Conservation (phyloP, 148 eudicot genomes). For the Limonium bicolor region DNA sequence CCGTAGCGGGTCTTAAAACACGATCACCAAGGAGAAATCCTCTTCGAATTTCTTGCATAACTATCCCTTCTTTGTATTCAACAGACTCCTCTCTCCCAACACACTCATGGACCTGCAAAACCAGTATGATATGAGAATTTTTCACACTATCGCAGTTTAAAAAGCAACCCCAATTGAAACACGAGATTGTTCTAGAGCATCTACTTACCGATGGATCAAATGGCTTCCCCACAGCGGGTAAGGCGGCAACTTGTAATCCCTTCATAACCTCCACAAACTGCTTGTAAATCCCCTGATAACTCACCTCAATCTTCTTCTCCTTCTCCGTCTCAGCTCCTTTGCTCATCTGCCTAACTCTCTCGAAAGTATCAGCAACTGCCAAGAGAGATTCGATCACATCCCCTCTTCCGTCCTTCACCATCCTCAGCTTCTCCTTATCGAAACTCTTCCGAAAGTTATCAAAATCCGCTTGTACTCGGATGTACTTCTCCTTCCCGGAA, state of each 20-base stretch:
- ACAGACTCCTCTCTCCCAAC: constrained; percentile 77
- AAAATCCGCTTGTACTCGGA: constrained; percentile 88
- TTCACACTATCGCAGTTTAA: too few relatives aligned
- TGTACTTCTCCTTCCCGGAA: constrained; percentile 59
- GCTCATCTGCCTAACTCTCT: constrained; percentile 69
- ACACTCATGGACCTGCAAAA: constrained; percentile 74
- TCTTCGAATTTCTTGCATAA: constrained; percentile 63
- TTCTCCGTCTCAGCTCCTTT: constrained; percentile 65
- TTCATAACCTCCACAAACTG: constrained; percentile 93
- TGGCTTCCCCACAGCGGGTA: constrained; percentile 81
- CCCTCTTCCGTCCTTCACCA: constrained; percentile 65
- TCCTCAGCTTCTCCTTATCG: constrained; percentile 57
- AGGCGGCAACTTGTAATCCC: constrained; percentile 56
- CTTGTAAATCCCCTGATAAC: constrained; percentile 96
- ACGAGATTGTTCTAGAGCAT: too few relatives aligned
- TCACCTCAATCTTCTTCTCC: constrained; percentile 75
- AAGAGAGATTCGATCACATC: constrained; percentile 85
- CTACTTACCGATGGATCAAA: constrained; percentile 90
- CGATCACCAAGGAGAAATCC: constrained; percentile 71
- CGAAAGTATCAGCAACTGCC: constrained; percentile 90
- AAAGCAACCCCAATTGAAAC: too few relatives aligned
- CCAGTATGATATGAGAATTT: too few relatives aligned
- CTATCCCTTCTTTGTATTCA: constrained; percentile 68
- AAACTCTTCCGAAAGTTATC: constrained; percentile 88
- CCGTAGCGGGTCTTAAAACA: constrained; percentile 82